Base-by-base conservation (phyloP, 202 grass and related monocot genomes). In the Panicum hallii region DNA sequence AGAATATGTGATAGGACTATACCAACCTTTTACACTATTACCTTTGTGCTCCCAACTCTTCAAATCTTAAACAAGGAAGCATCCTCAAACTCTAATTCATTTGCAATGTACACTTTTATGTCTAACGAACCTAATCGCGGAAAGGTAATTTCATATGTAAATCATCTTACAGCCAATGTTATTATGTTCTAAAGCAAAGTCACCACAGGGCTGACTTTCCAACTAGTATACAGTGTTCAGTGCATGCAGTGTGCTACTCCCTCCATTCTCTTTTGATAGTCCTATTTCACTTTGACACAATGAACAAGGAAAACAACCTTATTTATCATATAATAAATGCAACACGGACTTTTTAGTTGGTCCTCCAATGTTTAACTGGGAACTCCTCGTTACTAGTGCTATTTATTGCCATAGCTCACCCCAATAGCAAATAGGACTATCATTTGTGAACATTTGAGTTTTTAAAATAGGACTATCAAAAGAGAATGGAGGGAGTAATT, bases 91-190 rank as follows among this genome's bases (percentile, higher is more conserved):
- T 44, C 56, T 43, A 50, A 23, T 17, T 71, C 19, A 47, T 10
- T 56, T 36, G 34, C 56, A 74, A 22, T 63, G 19, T 63, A 22
- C 19, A 4, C 63, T 12, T 46, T 43, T 43, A 60, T 57, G 19
- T 11, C 4, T 30, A 40, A 11, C 2, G 36, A 17, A 4, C 4
- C 36, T 63, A 48, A 41, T 62, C 2, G 8, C 13, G 40, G 41
- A 77, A 45, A 60, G 36, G 20, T 26, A 46, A 78, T 85, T 54
- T 67, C 61, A 57, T 57, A 34, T 67, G 28, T 22, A 68, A 16
- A 46, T 58, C 17, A 70, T 70, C 56, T 17, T 67, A 78, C 6
- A 50, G 7, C 32, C 48, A 62, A 80, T 6, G 12, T 55, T 80
- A 55, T 54, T 55, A 55, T 55, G 63, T 15, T 43, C 2, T 40